Base-by-base conservation (phyloP, 2,329 filamentous ascomycete species). In the Claviceps sp. region DNA sequence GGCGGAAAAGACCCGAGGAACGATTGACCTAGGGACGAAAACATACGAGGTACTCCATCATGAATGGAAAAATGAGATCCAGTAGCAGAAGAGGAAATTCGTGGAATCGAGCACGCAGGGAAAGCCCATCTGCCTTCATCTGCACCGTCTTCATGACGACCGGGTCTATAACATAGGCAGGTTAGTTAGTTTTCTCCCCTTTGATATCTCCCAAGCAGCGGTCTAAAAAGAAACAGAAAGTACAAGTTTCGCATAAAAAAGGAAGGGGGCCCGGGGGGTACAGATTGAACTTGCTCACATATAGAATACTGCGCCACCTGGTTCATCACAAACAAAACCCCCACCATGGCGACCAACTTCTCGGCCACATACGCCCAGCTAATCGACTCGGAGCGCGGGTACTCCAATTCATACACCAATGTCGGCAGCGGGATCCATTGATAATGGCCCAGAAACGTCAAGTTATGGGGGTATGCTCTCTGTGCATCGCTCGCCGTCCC, bases 391-490 rank as follows among this genome's bases (percentile, higher is more conserved):
- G 74, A 73, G 44, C 84, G 77, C 2, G 86, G 86, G 60, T 90
- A 90, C 59, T 86, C 82, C 45, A 86, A 75, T 62, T 91, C 86
- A 63, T 90, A 91, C 14, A 89, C 83, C 4, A 89, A 69, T 0
- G 86, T 90, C 3, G 86, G 86, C 9, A 90, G 71, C 44, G 82
- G 77, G 48, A 86, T 82, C 73, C 84, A 91, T 61, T 87, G 83
- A 60, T 80, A 79, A 57, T 85, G 82, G 60, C 86, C 82, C 47
- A 61, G 54, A 11, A 81, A 58, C 0, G 78, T 86, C 39, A 90
- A 70, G 60, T 89, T 90, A 47, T 76, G 71, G 0, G 86, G 86
- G 60, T 90, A 90, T 20, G 64, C 74, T 54, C 68, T 75, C 58
- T 57, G 66, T 17, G 58, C 64, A 51, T 58, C 66, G 50, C 75